These are phyloP conservation scores for Atkinsonella hypoxylon DNA, from an alignment of 2,329 filamentous ascomycete genomes.

Conservation along the genomic window DNA sequence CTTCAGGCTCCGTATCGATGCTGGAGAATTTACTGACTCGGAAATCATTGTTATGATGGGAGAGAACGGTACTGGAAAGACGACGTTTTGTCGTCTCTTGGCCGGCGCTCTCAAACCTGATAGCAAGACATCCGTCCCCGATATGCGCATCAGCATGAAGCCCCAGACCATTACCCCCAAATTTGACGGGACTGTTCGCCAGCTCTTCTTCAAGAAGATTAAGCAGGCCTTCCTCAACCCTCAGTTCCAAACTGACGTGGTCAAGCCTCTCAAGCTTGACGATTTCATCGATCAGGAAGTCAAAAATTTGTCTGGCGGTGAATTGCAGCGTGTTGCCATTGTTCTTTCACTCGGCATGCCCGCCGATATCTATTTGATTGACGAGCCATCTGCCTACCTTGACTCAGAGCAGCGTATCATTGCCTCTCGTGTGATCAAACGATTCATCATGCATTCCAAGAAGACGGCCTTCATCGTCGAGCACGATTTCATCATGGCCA, in stretches of 20 bases:
- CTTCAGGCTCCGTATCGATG: constrained; percentile 74
- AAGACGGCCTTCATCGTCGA: constrained; percentile 99
- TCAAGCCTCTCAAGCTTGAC: constrained; percentile 97
- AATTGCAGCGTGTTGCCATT: constrained; percentile 97
- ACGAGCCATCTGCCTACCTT: constrained; percentile 93
- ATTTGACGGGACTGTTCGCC: constrained; percentile 90
- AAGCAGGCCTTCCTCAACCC: constrained; percentile 92
- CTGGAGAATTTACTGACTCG: constrained; percentile 87
- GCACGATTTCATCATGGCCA: constrained; percentile 98
- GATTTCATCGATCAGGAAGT: constrained; percentile 99
- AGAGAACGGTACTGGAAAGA: constrained; percentile 98
- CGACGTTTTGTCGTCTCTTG: constrained; percentile 93
- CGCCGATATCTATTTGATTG: constrained; percentile 96
- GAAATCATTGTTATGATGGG: constrained; percentile 99
- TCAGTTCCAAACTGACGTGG: constrained; percentile 98
- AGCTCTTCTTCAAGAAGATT: constrained; percentile 99
- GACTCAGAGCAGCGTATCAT: constrained; percentile 99
- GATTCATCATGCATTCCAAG: constrained; percentile 99
- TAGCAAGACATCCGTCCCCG: constrained; percentile 61
- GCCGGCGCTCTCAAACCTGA: constrained; percentile 92
- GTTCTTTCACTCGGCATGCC: constrained; percentile 91
- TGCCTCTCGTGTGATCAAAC: constrained; percentile 93
- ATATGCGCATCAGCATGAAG: constrained; percentile 99
- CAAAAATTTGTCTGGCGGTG: constrained; percentile 97
- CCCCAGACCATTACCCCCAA: constrained; percentile 99